phyloP scores from a whole-genome alignment of 768 basidiomycete species.

The Amanita muscaria region DNA sequence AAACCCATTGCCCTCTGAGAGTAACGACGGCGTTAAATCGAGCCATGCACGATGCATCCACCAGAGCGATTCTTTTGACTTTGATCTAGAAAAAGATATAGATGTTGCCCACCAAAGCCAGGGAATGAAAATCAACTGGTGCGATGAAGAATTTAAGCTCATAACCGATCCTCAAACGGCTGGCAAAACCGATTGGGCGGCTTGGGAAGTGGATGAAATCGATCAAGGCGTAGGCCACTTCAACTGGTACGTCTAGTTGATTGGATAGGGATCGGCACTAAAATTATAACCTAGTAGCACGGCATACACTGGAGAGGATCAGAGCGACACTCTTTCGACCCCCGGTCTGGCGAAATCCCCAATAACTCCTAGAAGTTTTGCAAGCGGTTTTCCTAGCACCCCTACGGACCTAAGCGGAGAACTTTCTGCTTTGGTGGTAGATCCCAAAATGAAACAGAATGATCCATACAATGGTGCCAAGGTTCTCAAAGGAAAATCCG shows the following conservation, averaged over 20 bases:
- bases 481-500: slow-evolving; percentile 25
- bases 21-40: not conserved
- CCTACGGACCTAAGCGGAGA: slow-evolving; percentile 34
- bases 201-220: slow-evolving; percentile 2
- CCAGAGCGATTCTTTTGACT: slow-evolving; percentile 2
- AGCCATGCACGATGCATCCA: slow-evolving; percentile 1
- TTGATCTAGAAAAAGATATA: not conserved
- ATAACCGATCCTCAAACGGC: not conserved
- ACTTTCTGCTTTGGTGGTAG: slow-evolving; percentile 17
- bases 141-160: slow-evolving; percentile 3
- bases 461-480: slow-evolving; percentile 13
- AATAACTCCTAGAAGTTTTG: slow-evolving; percentile 42
- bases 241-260: not conserved
- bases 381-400: slow-evolving; percentile 39
- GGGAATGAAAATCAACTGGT: slow-evolving; percentile 5
- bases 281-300: slow-evolving; percentile 10
- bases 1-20: slow-evolving; percentile 6
- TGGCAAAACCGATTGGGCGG: not conserved
- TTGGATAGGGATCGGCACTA: not conserved
- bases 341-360: slow-evolving; percentile 40
- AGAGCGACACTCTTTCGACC: slow-evolving; percentile 16
- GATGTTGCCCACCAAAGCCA: not conserved
- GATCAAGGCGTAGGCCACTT: not conserved
- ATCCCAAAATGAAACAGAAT: slow-evolving; percentile 17
- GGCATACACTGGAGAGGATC: slow-evolving; percentile 14